Evolutionary conservation across 345 rosid species (phyloP), one percentile per base, ranked within the genome.

Genomic region (Eucalyptus decipiens): DNA sequence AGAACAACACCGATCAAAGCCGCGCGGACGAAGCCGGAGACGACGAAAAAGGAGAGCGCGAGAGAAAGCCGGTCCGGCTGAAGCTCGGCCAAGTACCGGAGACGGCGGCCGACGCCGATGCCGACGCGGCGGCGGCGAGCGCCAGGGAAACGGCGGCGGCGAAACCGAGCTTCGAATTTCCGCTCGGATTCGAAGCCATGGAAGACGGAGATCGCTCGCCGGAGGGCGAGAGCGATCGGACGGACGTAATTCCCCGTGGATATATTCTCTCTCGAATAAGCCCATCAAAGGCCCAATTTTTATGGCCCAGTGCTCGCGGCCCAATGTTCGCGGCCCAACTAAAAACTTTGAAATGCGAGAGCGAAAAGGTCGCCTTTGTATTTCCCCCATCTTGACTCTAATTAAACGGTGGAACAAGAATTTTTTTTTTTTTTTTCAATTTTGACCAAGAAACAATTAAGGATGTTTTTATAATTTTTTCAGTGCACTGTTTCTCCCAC

Each of bases 51-150:
- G 30, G 62, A 87, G 18, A 47, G 65, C 24, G 47, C 30, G 47
- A 76, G 42, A 76, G 58, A 52, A 52, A 21, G 47, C 28, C 76
- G 14, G 85, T 11, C 34, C 85, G 17, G 43, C 11, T 49, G 14
- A 90, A 51, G 88, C 30, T 14, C 45, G 37, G 14, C 21, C 9
- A 86, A 87, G 49, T 87, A 93, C 95, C 67, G 49, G 93, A 91
- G 18, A 93, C 54, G 88, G 89, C 91, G 18, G 94, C 45, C 54
- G 92, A 90, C 47, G 13, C 62, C 13, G 28, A 56, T 6, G 58
- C 58, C 4, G 58, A 4, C 5, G 13, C 30, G 28, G 28, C 28
- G 67, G 92, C 92, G 7, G 92, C 91, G 60, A 90, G 72, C 8
- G 92, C 89, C 32, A 91, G 62, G 24, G 91, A 86, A 26, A 86